Evolutionary conservation across 1,139 yeast genomes (phyloP), one percentile per base, ranked within the genome.

Genomic region (Waltiozyma sp.): DNA sequence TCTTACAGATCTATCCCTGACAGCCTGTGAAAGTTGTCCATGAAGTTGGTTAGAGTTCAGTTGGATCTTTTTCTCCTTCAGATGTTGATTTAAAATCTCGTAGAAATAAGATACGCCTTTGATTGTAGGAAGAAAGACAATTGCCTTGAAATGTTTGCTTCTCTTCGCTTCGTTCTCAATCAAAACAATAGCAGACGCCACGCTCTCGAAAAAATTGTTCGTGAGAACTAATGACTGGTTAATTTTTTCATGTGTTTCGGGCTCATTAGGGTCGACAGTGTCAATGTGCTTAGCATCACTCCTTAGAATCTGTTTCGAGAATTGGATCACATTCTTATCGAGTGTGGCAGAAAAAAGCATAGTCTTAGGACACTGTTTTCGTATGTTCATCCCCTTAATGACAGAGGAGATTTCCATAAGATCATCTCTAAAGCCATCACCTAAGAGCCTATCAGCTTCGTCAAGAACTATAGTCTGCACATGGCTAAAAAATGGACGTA

Each of bases 301-400:
- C 40, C 84, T 83, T 43, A 87, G 76, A 48, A 81, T 78, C 24
- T 66, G 62, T 46, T 68, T 66, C 19, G 96, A 94, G 61, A 88
- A 76, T 6, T 65, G 59, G 42, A 73, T 69, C 28, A 88, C 93
- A 40, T 72, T 69, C 24, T 73, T 68, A 58, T 82, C 89, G 50
- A 88, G 75, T 21, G 97, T 89, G 26, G 97, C 97, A 55, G 95
- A 84, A 59, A 86, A 89, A 52, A 89, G 68, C 54, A 87, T 66
- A 23, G 89, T 78, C 54, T 81, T 86, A 51, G 74, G 57, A 41
- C 53, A 49, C 7, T 28, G 24, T 35, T 35, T 24, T 5, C 51
- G 60, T 15, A 52, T 55, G 46, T 72, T 74, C 33, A 71, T 56
- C 1, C 56, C 56, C 43, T 68, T 70, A 48, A 82, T 65, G 34